phyloP scores from a whole-genome alignment of 78 protist genomes.

The Ministeria vibrans region DNA sequence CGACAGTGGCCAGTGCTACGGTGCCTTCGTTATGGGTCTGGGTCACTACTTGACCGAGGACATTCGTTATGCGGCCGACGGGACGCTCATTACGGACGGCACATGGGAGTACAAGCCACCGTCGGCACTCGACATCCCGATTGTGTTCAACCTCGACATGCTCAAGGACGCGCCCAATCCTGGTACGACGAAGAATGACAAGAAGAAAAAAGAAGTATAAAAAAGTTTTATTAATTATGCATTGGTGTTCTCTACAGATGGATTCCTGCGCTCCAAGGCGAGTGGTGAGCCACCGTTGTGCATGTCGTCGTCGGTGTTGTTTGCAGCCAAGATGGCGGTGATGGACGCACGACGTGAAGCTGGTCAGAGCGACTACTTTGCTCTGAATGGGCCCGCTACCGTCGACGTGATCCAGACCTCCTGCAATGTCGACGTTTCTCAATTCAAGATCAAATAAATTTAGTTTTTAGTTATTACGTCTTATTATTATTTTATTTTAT shows the following conservation, averaged over 20 bases:
- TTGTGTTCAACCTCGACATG: slow-evolving; percentile 18
- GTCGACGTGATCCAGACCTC: no score
- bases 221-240: no score
- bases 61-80: not conserved
- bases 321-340: not conserved
- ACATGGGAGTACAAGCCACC: slow-evolving; percentile 38
- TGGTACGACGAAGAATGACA: no score
- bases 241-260: no score
- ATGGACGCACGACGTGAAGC: not conserved
- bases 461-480: no score
- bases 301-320: not conserved
- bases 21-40: slow-evolving; percentile 31
- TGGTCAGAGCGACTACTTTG: not conserved
- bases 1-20: slow-evolving; percentile 59
- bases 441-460: no score
- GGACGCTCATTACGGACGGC: slow-evolving; percentile 8
- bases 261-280: slow-evolving; percentile 7
- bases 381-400: no score
- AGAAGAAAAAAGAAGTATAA: no score
- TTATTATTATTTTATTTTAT: no score
- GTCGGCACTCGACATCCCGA: slow-evolving; percentile 28
- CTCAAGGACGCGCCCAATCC: slow-evolving; percentile 10
- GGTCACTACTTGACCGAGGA: slow-evolving; percentile 51
- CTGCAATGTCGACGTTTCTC: no score
- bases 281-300: slow-evolving; percentile 6